Conservation (phyloP, 495 filamentous ascomycete genomes). For the Aspergillus bridgeri region DNA sequence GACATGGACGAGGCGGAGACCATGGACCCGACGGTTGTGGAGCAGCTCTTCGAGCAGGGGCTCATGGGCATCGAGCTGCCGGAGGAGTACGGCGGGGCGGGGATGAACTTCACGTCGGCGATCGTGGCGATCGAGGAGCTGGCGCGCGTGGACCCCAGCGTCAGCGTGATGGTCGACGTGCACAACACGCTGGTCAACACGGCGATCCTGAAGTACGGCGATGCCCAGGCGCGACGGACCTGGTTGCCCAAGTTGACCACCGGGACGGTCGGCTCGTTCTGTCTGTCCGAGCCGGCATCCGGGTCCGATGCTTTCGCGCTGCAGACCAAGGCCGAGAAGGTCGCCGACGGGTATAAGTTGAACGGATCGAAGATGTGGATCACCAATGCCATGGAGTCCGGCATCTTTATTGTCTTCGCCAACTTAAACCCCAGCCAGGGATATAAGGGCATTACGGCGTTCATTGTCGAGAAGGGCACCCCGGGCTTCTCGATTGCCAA, state of each 20-base stretch:
- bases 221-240: slow-evolving; percentile 67
- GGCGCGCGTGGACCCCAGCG: slow-evolving; percentile 89
- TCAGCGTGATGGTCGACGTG: slow-evolving; percentile 89
- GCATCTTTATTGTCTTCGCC: slow-evolving; percentile 96
- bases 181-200: slow-evolving; percentile 99
- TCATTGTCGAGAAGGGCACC: slow-evolving; percentile 86
- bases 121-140: slow-evolving; percentile 97
- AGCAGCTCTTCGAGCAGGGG: slow-evolving; percentile 95
- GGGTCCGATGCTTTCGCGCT: slow-evolving; percentile 96
- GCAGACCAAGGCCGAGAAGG: slow-evolving; percentile 77
- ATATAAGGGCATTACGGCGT: slow-evolving; percentile 95
- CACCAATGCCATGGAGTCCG: slow-evolving; percentile 90
- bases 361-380: slow-evolving; percentile 99
- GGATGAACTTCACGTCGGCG: slow-evolving; percentile 97
- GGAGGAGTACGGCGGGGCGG: slow-evolving; percentile 92
- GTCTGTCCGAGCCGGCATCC: slow-evolving; percentile 88
- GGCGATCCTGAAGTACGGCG: slow-evolving; percentile 81
- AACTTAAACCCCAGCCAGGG: slow-evolving; percentile 84
- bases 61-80: slow-evolving; percentile 97
- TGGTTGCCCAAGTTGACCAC: slow-evolving; percentile 88
- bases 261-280: slow-evolving; percentile 91
- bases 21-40: slow-evolving; percentile 86
- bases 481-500: slow-evolving; percentile 94
- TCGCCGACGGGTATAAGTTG: slow-evolving; percentile 76
- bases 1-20: slow-evolving; percentile 97